Conservation (phyloP, 441 rosid species). For the Omphalea diandra region DNA sequence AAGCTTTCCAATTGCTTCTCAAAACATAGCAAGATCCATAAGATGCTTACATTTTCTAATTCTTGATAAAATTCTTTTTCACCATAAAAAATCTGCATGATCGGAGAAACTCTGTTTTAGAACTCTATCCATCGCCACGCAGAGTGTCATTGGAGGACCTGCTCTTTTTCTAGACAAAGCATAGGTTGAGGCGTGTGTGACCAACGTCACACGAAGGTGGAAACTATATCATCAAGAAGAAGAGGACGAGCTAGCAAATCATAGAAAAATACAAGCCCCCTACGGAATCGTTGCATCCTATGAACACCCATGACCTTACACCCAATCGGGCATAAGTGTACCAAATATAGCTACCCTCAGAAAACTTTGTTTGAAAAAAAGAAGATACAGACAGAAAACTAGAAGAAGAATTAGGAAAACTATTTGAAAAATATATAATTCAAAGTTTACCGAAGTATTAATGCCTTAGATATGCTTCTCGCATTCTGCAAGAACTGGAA, state of each 20-base stretch:
- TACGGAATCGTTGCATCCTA: no score
- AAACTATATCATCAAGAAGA: background rate
- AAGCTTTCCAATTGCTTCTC: background rate
- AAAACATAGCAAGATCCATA: background rate
- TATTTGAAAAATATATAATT: no score
- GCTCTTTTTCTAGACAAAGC: background rate
- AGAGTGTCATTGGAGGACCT: background rate
- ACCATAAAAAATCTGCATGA: background rate
- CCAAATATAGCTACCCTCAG: no score
- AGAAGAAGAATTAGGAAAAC: no score
- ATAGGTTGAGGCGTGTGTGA: background rate
- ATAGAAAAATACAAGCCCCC: no score
- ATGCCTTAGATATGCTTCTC: constrained; percentile 47
- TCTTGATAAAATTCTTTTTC: background rate
- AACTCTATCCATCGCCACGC: background rate
- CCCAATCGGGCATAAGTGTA: no score
- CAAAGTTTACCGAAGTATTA: constrained; percentile 21
- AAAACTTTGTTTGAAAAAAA: background rate
- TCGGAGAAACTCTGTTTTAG: background rate
- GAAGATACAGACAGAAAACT: background rate
- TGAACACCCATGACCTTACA: no score
- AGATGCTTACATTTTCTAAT: background rate
- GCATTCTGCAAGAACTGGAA: constrained; percentile 43
- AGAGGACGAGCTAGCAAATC: no score
- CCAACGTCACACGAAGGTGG: background rate